Evolutionary conservation across 2,329 filamentous ascomycete species (phyloP).

Genomic region (Camillea tinctor): DNA sequence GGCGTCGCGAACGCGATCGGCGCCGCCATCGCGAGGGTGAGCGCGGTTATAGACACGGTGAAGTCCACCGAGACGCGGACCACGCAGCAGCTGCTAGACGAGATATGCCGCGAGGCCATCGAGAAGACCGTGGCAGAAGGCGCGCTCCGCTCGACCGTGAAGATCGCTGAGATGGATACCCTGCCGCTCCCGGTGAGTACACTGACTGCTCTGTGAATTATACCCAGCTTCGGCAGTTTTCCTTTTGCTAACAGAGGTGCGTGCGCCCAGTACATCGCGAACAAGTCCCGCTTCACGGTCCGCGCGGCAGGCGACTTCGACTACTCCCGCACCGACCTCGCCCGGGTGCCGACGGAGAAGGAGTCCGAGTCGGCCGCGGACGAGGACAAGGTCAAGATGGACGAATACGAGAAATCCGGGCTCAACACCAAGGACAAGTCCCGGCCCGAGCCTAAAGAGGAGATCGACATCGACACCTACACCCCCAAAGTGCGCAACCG

Average conservation of each 20-base stretch:
- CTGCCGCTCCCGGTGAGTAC: slow-evolving; percentile 49
- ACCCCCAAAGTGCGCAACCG: slow-evolving; percentile 49
- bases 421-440: slow-evolving; percentile 6
- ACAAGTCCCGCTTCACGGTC: slow-evolving; percentile 57
- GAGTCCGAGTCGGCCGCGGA: too few relatives aligned
- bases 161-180: slow-evolving; percentile 51
- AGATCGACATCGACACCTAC: slow-evolving; percentile 38
- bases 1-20: slow-evolving; percentile 65
- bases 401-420: slow-evolving; percentile 22
- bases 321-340: slow-evolving; percentile 35
- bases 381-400: slow-evolving; percentile 16
- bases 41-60: slow-evolving; percentile 51
- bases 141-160: slow-evolving; percentile 42
- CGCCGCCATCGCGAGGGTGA: slow-evolving; percentile 60
- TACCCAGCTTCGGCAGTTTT: background rate
- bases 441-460: slow-evolving; percentile 14
- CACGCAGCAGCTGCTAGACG: slow-evolving; percentile 37
- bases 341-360: slow-evolving; percentile 12
- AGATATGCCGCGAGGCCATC: slow-evolving; percentile 41
- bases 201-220: too few relatives aligned
- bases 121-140: slow-evolving; percentile 45
- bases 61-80: slow-evolving; percentile 46
- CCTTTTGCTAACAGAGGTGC: too few relatives aligned
- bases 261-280: slow-evolving; percentile 52
- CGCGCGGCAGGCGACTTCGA: slow-evolving; percentile 60